Conservation (phyloP, 805 yeast genomes). For the Starmerella scarabaei region DNA sequence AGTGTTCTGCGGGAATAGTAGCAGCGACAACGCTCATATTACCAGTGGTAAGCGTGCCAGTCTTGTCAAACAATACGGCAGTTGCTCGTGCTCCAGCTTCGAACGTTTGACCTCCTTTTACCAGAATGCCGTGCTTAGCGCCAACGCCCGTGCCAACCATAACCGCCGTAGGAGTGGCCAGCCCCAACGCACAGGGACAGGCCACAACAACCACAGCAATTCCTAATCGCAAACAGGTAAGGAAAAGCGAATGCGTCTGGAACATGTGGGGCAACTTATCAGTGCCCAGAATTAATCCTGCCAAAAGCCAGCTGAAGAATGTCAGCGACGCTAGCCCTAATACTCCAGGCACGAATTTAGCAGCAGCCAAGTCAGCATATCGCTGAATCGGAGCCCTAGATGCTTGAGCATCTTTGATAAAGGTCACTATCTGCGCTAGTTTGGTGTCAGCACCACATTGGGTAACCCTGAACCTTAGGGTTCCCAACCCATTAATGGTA, state of each 20-base stretch:
- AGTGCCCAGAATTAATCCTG: conserved; percentile 19
- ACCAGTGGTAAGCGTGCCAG: conserved; percentile 90
- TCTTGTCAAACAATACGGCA: conserved; percentile 76
- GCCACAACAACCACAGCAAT: conserved; percentile 94
- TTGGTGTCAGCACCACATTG: conserved; percentile 74
- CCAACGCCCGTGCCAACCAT: conserved; percentile 99
- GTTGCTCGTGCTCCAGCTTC: conserved; percentile 57
- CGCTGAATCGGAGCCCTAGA: conserved; percentile 83
- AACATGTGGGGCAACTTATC: conserved; percentile 39
- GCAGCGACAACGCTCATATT: conserved; percentile 40
- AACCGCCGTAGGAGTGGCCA: conserved; percentile 96
- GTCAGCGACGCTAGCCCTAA: conserved; percentile 50
- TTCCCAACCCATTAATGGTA: conserved; percentile 69
- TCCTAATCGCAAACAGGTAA: conserved; percentile 61
- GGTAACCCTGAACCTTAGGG: conserved; percentile 53
- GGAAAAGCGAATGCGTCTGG: conserved; percentile 42
- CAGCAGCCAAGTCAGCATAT: conserved; percentile 72
- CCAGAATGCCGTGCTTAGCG: conserved; percentile 74
- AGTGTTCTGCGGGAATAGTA: conserved; percentile 27
- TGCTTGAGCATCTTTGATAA: conserved; percentile 83
- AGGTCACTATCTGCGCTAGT: conserved; percentile 68
- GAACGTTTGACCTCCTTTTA: conserved; percentile 84
- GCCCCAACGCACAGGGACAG: conserved; percentile 95
- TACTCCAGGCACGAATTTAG: conserved; percentile 71
- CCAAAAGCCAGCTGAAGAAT: conserved; percentile 46